Base-by-base conservation (phyloP, 1,284 basidiomycete genomes). In the Cutaneotrichosporon sp. region DNA sequence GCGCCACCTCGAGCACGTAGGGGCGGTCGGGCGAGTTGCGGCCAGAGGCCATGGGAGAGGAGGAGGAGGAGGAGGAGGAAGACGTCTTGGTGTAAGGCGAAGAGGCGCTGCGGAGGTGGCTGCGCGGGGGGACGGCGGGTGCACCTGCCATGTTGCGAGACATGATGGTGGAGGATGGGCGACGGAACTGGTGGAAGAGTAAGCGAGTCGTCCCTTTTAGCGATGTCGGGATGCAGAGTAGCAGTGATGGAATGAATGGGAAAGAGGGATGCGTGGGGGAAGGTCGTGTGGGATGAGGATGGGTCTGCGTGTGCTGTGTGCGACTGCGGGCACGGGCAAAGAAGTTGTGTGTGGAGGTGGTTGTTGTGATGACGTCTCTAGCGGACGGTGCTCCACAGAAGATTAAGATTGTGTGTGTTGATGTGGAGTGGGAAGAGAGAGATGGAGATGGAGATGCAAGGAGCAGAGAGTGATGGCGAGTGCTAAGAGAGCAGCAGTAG, bases 61-160 rank as follows among this genome's bases (percentile, higher is more conserved):
- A 27, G 29, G 55, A 49, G 13, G 51, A 27, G 6, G 60, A 62
- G 11, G 47, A 49, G 13, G 51, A 27, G 6, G 60, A 62, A 8
- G 47, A 57, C 25, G 46, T 10, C 10, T 24, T 53, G 51, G 20
- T 53, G 22, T 34, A 53, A 20, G 34, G 6, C 16, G 34, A 20
- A 5, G 51, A 53, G 18, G 51, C 22, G 34, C 24, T 29, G 42
- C 64, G 64, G 27, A 66, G 58, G 54, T 56, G 58, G 7, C 60
- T 62, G 38, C 64, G 60, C 0, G 64, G 60, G 3, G 64, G 64
- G 16, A 62, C 43, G 18, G 47, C 50, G 18, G 64, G 64, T n/a
- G 57, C 31, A n/a, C 45, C 46, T n/a, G 25, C 10, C 22, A 25
- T 33, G 51, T 16, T 53, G 33, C 14, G 51, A 20, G 51, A 46